Evolutionary conservation across 441 rosid genomes (phyloP).

Genomic region (Bruguiera hainesii): DNA sequence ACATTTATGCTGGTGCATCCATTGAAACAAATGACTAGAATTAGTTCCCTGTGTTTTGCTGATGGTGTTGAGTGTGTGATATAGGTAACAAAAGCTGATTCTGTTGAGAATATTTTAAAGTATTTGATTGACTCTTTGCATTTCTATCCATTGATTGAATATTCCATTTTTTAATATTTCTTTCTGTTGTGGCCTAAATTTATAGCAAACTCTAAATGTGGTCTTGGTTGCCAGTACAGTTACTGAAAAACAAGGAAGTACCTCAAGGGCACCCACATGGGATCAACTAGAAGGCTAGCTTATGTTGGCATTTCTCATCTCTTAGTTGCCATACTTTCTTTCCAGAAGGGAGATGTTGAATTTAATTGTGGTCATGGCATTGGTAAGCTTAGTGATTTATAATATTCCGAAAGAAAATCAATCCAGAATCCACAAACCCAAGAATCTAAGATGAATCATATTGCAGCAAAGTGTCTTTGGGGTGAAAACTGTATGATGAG

Average conservation of each 20-base stretch:
- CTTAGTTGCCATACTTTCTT: not conserved
- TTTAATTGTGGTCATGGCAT: not conserved
- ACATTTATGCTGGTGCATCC: too few species aligned
- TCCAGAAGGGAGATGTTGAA: not conserved
- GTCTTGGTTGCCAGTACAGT: slow-evolving; percentile 10
- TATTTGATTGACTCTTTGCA: not conserved
- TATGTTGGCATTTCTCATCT: not conserved
- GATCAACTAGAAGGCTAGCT: not conserved
- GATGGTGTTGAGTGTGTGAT: too few species aligned
- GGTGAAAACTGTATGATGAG: not conserved
- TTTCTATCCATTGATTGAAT: not conserved
- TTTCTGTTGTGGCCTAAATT: not conserved
- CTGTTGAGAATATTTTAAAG: not conserved
- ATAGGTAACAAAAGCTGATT: not conserved
- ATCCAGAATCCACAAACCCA: not conserved
- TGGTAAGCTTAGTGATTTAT: too few species aligned
- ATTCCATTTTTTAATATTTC: not conserved
- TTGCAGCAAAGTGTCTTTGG: not conserved
- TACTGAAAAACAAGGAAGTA: slow-evolving; percentile 13
- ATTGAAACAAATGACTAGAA: too few species aligned
- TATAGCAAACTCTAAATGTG: not conserved
- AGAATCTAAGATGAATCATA: not conserved
- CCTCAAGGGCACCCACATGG: not conserved
- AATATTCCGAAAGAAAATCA: not conserved
- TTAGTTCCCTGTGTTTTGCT: too few species aligned